phyloP scores from a whole-genome alignment of 495 filamentous ascomycete genomes.

The Aspergillus nidulans region DNA sequence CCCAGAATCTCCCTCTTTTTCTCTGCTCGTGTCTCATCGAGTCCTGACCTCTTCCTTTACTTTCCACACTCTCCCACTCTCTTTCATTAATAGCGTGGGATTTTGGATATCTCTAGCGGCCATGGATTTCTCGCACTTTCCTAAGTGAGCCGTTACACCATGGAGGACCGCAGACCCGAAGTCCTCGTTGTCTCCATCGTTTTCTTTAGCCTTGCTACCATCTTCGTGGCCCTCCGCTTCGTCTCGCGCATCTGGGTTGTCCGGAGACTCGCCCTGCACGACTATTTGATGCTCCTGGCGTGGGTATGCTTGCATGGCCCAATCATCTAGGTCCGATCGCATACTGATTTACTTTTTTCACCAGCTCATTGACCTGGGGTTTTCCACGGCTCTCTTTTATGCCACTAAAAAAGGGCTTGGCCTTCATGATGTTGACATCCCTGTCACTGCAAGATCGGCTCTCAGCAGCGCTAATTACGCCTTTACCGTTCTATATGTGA shows the following conservation, averaged over 20 bases:
- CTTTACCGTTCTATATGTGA: constrained; percentile 78
- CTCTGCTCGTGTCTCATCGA: background rate
- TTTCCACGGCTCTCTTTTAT: constrained; percentile 72
- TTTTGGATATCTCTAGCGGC: background rate
- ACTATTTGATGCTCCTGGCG: constrained; percentile 79
- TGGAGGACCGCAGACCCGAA: constrained; percentile 56
- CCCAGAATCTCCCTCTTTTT: background rate
- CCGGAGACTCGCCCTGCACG: constrained; percentile 63
- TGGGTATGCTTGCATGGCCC: constrained; percentile 54
- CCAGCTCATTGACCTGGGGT: constrained; percentile 66
- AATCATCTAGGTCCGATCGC: background rate
- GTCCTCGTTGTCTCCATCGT: constrained; percentile 72
- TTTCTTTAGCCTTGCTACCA: constrained; percentile 59
- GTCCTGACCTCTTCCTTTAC: too few species aligned
- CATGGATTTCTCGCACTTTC: constrained; percentile 13
- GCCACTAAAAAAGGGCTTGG: constrained; percentile 69
- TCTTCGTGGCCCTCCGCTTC: constrained; percentile 70
- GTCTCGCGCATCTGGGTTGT: constrained; percentile 71
- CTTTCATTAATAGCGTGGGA: background rate
- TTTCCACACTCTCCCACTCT: background rate
- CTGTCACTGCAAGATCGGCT: constrained; percentile 32
- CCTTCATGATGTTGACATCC: constrained; percentile 65
- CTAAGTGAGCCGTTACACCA: constrained; percentile 15
- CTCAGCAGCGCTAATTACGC: constrained; percentile 71
- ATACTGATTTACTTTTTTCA: background rate